Percentiles rank a stretch among this genome's conserved stretches.
These are phyloP conservation scores for Lodderomyces orthopsilosis DNA, from an alignment of 1,139 yeast genomes.

Conservation along the genomic window DNA sequence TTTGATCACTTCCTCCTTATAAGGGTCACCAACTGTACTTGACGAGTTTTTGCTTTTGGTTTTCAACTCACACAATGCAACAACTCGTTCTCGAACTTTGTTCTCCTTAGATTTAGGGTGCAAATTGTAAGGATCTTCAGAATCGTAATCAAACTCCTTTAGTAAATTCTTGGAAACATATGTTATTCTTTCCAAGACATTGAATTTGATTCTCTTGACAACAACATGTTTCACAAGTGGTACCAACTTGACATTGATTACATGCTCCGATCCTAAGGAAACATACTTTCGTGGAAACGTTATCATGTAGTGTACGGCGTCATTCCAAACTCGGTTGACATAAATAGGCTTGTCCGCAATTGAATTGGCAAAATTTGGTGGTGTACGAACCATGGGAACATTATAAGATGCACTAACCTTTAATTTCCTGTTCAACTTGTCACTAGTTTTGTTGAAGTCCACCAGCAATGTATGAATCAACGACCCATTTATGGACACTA, in stretches of 20 bases:
- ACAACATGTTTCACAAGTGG: conserved; percentile 69
- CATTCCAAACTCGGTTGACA: conserved; percentile 81
- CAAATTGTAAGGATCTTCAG: conserved; percentile 39
- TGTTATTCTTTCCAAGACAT: conserved; percentile 68
- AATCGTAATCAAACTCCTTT: conserved; percentile 57
- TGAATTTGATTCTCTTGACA: conserved; percentile 70
- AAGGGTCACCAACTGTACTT: conserved; percentile 23
- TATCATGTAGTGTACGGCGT: conserved; percentile 72
- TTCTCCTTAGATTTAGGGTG: conserved; percentile 21
- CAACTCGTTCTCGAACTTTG: conserved; percentile 49
- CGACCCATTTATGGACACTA: conserved; percentile 54
- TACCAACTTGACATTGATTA: conserved; percentile 61
- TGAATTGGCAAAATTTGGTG: conserved; percentile 74
- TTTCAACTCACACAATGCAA: conserved; percentile 62
- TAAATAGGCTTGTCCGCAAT: conserved; percentile 78
- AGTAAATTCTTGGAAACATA: conserved; percentile 57
- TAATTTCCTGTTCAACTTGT: conserved; percentile 34
- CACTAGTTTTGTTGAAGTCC: conserved; percentile 32
- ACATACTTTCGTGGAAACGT: conserved; percentile 75
- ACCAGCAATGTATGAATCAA: conserved; percentile 36
- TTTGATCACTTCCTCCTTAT: conserved; percentile 60
- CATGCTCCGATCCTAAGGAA: conserved; percentile 64
- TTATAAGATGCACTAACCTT: conserved; percentile 31
- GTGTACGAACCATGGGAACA: conserved; percentile 65
- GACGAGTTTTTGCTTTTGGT: conserved; percentile 43